These are phyloP conservation scores for Pythium apleroticum DNA, from an alignment of 352 stramenopile species.

Conservation along the genomic window DNA sequence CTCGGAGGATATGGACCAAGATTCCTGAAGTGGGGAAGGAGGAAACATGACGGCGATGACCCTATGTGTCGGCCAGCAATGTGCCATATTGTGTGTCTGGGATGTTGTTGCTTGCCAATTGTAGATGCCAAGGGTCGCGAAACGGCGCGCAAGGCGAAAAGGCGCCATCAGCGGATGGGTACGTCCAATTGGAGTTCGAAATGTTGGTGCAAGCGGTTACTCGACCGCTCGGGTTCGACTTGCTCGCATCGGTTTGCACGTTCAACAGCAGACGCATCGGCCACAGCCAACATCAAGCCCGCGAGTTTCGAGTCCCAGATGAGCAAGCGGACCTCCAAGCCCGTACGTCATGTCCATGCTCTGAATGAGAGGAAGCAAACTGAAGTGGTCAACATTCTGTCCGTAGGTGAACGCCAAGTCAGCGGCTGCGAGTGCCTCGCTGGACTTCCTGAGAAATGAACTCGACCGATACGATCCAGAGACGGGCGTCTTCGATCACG, in stretches of 20 bases:
- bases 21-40: not conserved
- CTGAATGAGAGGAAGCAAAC: not conserved
- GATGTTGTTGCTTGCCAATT: slow-evolving; percentile 6
- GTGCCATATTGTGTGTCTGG: not conserved
- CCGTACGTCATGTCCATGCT: slow-evolving; percentile 27
- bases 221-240: not conserved
- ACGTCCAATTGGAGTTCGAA: not conserved
- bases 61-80: not conserved
- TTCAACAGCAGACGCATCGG: not conserved
- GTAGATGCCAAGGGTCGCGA: slow-evolving; percentile 43
- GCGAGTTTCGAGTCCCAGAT: slow-evolving; percentile 20
- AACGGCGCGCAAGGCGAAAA: slow-evolving; percentile 26
- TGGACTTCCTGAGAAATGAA: slow-evolving; percentile 58
- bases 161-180: not conserved
- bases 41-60: not conserved
- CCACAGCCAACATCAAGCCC: not conserved
- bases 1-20: not conserved
- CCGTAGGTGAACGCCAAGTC: slow-evolving; percentile 10
- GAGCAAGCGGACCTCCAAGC: slow-evolving; percentile 53
- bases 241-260: not conserved
- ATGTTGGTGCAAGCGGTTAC: slow-evolving; percentile 1
- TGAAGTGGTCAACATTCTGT: not conserved
- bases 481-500: slow-evolving; percentile 23
- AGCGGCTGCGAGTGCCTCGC: slow-evolving; percentile 32
- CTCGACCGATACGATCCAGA: slow-evolving; percentile 64